These are phyloP conservation scores for Phytopythium montanum DNA, from an alignment of 352 stramenopile species.

Conservation along the genomic window DNA sequence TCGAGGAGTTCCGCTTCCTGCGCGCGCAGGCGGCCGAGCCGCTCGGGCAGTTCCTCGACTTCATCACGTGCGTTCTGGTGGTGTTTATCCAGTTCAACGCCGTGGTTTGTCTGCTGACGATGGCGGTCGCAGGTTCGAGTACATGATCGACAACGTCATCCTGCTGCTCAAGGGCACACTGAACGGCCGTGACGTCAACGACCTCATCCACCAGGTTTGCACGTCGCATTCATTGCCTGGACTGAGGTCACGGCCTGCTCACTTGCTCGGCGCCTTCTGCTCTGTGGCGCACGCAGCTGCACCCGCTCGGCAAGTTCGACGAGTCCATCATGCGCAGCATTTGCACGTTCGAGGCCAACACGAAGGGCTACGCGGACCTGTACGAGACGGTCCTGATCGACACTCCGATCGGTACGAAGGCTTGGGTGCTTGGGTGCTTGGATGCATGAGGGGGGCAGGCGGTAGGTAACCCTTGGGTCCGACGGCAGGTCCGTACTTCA, in stretches of 20 bases:
- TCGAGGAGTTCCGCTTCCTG: conserved; percentile 96
- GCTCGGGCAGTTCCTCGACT: conserved; percentile 97
- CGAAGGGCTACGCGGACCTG: conserved; percentile 98
- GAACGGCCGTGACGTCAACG: conserved; percentile 95
- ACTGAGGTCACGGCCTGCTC: background rate
- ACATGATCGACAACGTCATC: conserved; percentile 99
- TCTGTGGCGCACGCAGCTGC: conserved; percentile 73
- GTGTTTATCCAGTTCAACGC: background rate
- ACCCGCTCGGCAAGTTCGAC: conserved; percentile 99
- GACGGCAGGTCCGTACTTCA: conserved; percentile 95
- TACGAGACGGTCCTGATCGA: conserved; percentile 99
- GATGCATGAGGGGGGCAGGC: no score
- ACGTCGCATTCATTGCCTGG: background rate
- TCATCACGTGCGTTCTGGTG: conserved; percentile 91
- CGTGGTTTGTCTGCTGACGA: background rate
- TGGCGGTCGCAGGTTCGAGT: conserved; percentile 86
- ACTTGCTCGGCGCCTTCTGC: background rate
- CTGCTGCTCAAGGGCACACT: conserved; percentile 98
- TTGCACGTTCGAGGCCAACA: conserved; percentile 96
- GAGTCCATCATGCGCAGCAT: conserved; percentile 99
- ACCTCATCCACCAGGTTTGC: conserved; percentile 92
- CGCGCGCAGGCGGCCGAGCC: conserved; percentile 95
- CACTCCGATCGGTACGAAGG: conserved; percentile 95
- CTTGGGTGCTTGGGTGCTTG: no score
- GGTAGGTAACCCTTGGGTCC: background rate